Evolutionary conservation across 106 monocot species (phyloP), one percentile per base, ranked within the genome.

Genomic region (Phalaenopsis aphrodite): DNA sequence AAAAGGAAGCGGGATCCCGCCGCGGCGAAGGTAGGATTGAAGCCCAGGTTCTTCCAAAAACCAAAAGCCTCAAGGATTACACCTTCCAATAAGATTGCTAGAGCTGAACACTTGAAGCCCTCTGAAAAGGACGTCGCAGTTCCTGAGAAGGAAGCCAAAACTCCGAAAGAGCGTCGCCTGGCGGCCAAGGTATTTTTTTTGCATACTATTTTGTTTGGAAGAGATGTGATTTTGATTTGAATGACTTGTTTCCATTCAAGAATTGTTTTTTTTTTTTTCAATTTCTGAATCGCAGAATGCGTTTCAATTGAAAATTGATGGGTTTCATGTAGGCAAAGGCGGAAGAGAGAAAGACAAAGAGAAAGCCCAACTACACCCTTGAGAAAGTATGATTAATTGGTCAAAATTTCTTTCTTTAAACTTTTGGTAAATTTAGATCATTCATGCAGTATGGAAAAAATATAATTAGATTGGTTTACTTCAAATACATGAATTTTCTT

Each of bases 301-400:
- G 74, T 74, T 45, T 74, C 74, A 74, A 11, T 76, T 19, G 9
- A 42, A 14, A 16, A 21, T 75, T 75, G 21, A 47, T 57, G 56
- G 55, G 1, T 56, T 76, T 11, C 45, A 43, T 18, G 80, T 47
- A 82, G 82, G 82, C 77, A 69, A 68, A 65, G 47, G 76, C 55
- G 6, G 82, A 82, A 48, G 82, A 43, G 37, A 82, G 82, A 76
- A 82, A 82, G 82, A 77, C 41, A 77, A 82, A 77, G 77, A 82
- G 82, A 77, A 82, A 77, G 77, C 77, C 82, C 52, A 82, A 76
- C 30, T 76, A 76, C 76, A 76, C 10, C 12, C 76, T 76, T 12
- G 49, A 76, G 12, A 76, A 76, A 76, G 76, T 76, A 76, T 24
- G 76, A 1, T 76, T 36, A 8, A 24, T 9, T 52, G 24, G 0